Evolutionary conservation across 306 rosid species (phyloP).

Genomic region (Biancaea sappan): DNA sequence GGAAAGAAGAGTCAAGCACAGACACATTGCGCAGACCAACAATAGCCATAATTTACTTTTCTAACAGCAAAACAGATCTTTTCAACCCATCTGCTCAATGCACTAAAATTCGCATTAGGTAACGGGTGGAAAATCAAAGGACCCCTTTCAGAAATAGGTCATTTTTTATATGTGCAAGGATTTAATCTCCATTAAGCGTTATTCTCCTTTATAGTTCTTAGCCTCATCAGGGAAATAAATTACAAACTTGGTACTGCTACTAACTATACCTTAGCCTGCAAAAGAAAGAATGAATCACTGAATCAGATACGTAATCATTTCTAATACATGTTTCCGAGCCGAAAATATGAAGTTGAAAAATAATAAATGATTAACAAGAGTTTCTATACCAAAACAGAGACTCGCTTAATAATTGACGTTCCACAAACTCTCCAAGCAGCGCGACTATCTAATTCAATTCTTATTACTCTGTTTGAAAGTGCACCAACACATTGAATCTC

Average conservation of each 20-base stretch:
- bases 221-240: conserved; percentile 35
- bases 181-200: conserved; percentile 30
- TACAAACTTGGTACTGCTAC: conserved; percentile 9
- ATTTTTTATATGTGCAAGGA: conserved; percentile 34
- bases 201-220: conserved; percentile 22
- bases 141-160: conserved; percentile 44
- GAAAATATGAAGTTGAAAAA: not conserved
- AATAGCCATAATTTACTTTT: conserved; percentile 73
- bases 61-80: conserved; percentile 37
- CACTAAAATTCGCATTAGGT: conserved; percentile 45
- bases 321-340: not conserved
- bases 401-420: not conserved
- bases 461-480: not conserved
- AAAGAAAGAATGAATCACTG: conserved; percentile 6
- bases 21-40: conserved; percentile 85
- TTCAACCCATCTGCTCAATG: conserved; percentile 54
- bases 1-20: conserved; percentile 76
- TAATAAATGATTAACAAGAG: not conserved
- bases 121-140: conserved; percentile 31
- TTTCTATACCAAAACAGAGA: conserved; percentile 1
- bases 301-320: conserved; percentile 20
- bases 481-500: not conserved
- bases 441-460: not conserved
- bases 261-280: conserved; percentile 54
- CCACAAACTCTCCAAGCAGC: not conserved